Base-by-base conservation (phyloP, 768 basidiomycete species). In the Scleroderma citrinum region DNA sequence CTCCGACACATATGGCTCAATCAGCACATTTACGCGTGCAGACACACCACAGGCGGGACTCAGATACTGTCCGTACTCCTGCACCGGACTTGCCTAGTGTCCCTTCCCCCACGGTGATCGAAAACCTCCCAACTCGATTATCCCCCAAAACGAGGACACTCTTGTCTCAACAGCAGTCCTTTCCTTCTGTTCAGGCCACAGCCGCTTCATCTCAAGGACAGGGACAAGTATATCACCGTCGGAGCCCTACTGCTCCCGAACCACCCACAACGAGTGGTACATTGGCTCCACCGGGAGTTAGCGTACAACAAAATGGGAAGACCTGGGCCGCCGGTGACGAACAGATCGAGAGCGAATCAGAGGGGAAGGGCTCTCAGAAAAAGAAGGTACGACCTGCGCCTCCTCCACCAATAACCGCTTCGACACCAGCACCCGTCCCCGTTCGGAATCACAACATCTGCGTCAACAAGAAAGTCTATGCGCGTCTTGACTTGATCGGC, bases 401-500 rank as follows among this genome's bases (percentile, higher is more conserved):
- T 39, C 56, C 72, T 23, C 63, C 68, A 26, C 63, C 46, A 13
- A 50, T 58, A n/a, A 24, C 35, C 26, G 53, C 56, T 67, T 31
- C 52, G 12, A 49, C 48, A 19, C 46, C 61, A 8, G 43, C 41
- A 13, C 48, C 56, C 2, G 56, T 38, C 39, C 62, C 72, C 3
- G 49, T 71, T 51, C 71, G 75, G 23, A 73, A 74, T 47, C 67
- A 69, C 56, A 67, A 69, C 34, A 68, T 66, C 34, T 59, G 65
- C 40, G 65, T 66, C 10, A 94, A 94, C 72, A 87, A 83, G 64
- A 86, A 82, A 58, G 67, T 76, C 0, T 97, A 97, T 54, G 84
- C 84, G 24, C 83, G 91, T 2, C 76, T 97, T 2, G 90, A 92
- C 61, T 74, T 90, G 69, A 83, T 98, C 47, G 95, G 95, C 35